These are phyloP conservation scores for Magnusiomyces tetraspermus DNA, from an alignment of 1,139 yeast genomes.

Conservation along the genomic window DNA sequence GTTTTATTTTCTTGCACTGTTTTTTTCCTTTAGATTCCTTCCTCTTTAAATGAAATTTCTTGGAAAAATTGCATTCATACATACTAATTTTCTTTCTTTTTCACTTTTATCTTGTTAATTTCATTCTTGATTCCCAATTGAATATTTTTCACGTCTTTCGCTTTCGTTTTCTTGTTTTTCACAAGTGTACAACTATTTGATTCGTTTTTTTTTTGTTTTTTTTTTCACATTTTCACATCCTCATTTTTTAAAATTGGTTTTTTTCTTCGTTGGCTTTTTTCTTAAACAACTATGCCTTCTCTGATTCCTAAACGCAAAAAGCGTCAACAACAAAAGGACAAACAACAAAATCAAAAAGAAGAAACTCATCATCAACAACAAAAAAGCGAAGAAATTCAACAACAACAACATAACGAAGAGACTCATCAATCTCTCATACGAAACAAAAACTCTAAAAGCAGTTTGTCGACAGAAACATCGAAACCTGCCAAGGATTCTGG, in stretches of 20 bases:
- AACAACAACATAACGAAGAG: neutral
- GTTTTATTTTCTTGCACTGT: too few relatives aligned
- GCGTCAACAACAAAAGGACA: neutral
- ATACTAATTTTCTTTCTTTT: too few relatives aligned
- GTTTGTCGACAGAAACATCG: too few relatives aligned
- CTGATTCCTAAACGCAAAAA: neutral
- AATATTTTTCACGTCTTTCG: too few relatives aligned
- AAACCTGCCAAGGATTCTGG: too few relatives aligned
- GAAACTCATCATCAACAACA: neutral
- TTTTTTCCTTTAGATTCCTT: too few relatives aligned
- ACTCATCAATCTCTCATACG: too few relatives aligned
- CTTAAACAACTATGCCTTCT: slow-evolving; percentile 1
- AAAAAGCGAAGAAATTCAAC: neutral
- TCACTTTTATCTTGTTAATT: too few relatives aligned
- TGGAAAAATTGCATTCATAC: too few relatives aligned
- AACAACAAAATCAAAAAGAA: neutral
- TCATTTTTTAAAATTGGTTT: neutral
- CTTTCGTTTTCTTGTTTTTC: neutral
- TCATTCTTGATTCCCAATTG: too few relatives aligned
- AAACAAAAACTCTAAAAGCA: too few relatives aligned
- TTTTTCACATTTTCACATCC: neutral
- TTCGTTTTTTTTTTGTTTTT: neutral
- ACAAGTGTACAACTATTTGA: neutral
- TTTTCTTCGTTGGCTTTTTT: neutral
- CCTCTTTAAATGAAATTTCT: too few relatives aligned